Base-by-base conservation (phyloP, 192 early-diverging fungal species). In the Podila horticola region DNA sequence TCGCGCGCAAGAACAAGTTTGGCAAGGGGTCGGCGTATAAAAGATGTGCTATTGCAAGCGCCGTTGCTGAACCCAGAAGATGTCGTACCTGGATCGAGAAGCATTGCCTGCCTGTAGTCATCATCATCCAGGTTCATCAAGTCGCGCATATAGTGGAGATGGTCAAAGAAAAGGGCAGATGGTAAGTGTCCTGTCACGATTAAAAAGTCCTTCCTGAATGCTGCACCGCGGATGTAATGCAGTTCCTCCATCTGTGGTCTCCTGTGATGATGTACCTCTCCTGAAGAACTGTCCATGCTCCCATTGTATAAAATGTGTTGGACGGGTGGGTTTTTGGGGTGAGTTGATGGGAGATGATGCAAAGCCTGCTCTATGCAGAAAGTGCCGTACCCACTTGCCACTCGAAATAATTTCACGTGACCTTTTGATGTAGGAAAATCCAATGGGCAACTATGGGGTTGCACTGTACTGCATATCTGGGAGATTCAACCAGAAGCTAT, bases 61-160 rank as follows among this genome's bases (percentile, higher is more conserved):
- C 15, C 11, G 11, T 17, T 45, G 41, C 13, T 45, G 15, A 2
- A 1, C 12, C 4, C 13, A 45, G 41, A 15, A 12, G 4, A 45
- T 17, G 41, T 20, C 58, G 24, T 88, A 87, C 86, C 86, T 79
- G 91, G 91, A 69, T 92, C 91, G 75, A 92, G 85, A 79, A 90
- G 88, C 91, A 92, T 91, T 68, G 82, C 70, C 79, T 92, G 89
- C 72, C 83, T 86, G 66, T 55, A 8, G 52, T 55, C 52, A 26
- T 55, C 52, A 55, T 55, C 52, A 55, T n/a, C 52, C 50, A 10
- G 52, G 11, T 10, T 26, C 20, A 24, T n/a, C 52, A 55, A 24
- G 20, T 55, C 52, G 52, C 8, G 24, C 52, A 55, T 6, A 11
- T 4, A 26, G 24, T 24, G 7, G 60, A 19, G 4, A 49, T 12